Percentiles rank a stretch among this genome's conserved stretches.
These are phyloP conservation scores for Copromyces sp. DNA, from an alignment of 495 filamentous ascomycete genomes.

Conservation along the genomic window DNA sequence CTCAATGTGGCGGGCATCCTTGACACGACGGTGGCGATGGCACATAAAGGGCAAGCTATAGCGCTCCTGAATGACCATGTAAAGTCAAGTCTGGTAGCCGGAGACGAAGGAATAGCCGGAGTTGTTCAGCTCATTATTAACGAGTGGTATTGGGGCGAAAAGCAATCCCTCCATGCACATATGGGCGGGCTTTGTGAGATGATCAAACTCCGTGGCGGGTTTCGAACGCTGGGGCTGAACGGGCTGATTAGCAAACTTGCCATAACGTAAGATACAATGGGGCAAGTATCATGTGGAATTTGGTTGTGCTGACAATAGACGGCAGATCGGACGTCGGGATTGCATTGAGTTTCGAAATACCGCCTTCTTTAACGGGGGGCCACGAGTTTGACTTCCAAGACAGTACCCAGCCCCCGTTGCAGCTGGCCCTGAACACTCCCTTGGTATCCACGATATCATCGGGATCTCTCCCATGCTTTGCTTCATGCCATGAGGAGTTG, in stretches of 20 bases:
- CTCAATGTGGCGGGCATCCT: conserved; percentile 28
- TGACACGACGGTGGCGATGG: conserved; percentile 24
- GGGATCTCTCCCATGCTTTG: conserved; percentile 14
- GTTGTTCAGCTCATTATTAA: conserved; percentile 28
- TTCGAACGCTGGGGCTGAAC: conserved; percentile 25
- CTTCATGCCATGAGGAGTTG: conserved; percentile 20
- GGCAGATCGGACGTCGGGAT: conserved; percentile 23
- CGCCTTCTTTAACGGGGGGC: conserved; percentile 17
- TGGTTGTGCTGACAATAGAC: conserved; percentile 3
- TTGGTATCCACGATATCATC: conserved; percentile 12
- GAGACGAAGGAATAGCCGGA: conserved; percentile 27
- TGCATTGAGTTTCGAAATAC: conserved; percentile 23
- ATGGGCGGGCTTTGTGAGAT: conserved; percentile 26
- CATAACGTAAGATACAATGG: conserved; percentile 19
- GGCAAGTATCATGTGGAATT: neutral
- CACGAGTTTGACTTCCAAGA: conserved; percentile 24
- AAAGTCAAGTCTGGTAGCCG: conserved; percentile 17
- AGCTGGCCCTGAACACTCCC: conserved; percentile 28
- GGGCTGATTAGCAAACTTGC: conserved; percentile 30
- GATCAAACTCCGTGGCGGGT: conserved; percentile 25
- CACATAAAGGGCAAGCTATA: conserved; percentile 26
- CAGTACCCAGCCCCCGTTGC: conserved; percentile 16
- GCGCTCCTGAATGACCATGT: conserved; percentile 28
- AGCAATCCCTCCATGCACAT: conserved; percentile 20
- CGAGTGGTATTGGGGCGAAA: conserved; percentile 32